phyloP scores from a whole-genome alignment of 352 stramenopile species.

The Globisporangium cystogenes region DNA sequence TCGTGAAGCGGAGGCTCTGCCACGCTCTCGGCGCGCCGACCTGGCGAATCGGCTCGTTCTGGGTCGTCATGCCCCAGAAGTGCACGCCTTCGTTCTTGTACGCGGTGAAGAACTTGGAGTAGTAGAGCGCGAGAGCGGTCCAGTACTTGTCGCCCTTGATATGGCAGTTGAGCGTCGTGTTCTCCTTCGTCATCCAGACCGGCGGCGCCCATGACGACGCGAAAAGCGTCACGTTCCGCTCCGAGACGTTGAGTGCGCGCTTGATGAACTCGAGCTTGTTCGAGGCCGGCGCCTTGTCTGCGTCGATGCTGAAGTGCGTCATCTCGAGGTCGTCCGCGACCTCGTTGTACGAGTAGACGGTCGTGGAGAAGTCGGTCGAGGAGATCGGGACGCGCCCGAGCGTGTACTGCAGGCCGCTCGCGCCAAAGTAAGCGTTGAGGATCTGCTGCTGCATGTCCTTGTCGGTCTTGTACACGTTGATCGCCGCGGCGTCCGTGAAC shows the following conservation, averaged over 20 bases:
- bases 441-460: slow-evolving; percentile 51
- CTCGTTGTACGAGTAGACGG: slow-evolving; percentile 85
- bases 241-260: slow-evolving; percentile 35
- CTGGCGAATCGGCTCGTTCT: slow-evolving; percentile 76
- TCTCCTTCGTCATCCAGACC: slow-evolving; percentile 83
- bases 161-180: slow-evolving; percentile 44
- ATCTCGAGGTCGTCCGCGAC: slow-evolving; percentile 76
- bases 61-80: slow-evolving; percentile 77
- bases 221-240: slow-evolving; percentile 55
- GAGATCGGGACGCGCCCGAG: slow-evolving; percentile 81
- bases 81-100: slow-evolving; percentile 69
- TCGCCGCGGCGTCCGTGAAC: slow-evolving; percentile 83
- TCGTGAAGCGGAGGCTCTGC: slow-evolving; percentile 47
- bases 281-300: slow-evolving; percentile 52
- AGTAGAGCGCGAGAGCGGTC: slow-evolving; percentile 77
- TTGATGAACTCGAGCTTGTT: slow-evolving; percentile 77
- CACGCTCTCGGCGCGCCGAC: slow-evolving; percentile 28
- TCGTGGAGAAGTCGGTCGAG: slow-evolving; percentile 83
- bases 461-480: slow-evolving; percentile 71
- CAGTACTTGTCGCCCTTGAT: slow-evolving; percentile 61
- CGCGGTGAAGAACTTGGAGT: slow-evolving; percentile 80
- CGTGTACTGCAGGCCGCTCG: slow-evolving; percentile 78
- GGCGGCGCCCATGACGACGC: slow-evolving; percentile 80
- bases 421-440: slow-evolving; percentile 77
- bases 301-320: slow-evolving; percentile 75